Percentiles rank a stretch among this genome's conserved stretches.
These are phyloP conservation scores for Aphanocladium album DNA, from an alignment of 2,329 filamentous ascomycete genomes.

Conservation along the genomic window DNA sequence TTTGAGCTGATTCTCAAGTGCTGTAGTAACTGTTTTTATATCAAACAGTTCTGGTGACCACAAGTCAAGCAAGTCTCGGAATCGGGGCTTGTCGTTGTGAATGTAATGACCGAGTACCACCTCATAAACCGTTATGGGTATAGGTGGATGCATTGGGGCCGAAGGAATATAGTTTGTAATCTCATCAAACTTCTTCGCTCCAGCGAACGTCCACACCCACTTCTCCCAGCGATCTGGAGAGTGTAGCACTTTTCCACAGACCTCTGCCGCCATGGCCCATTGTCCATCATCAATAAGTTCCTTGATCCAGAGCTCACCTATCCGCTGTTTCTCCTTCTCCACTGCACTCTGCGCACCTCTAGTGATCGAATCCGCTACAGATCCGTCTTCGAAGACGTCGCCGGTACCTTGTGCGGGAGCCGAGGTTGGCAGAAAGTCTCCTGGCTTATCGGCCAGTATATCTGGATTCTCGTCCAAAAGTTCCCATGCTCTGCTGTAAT, in stretches of 20 bases:
- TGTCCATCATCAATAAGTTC: slow-evolving; percentile 70
- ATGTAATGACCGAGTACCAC: slow-evolving; percentile 87
- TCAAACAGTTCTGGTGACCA: slow-evolving; percentile 87
- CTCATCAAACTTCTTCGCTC: slow-evolving; percentile 80
- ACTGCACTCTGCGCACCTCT: slow-evolving; percentile 57
- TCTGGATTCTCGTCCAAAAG: slow-evolving; percentile 86
- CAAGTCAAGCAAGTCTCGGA: slow-evolving; percentile 72
- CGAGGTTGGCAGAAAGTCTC: slow-evolving; percentile 29
- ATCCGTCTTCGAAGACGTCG: slow-evolving; percentile 70
- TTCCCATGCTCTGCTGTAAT: slow-evolving; percentile 83
- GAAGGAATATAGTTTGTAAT: slow-evolving; percentile 81
- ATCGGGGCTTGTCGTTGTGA: slow-evolving; percentile 65
- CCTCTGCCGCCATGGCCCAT: slow-evolving; percentile 72
- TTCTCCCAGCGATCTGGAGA: slow-evolving; percentile 85
- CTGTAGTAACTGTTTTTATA: slow-evolving; percentile 66
- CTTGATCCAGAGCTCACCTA: slow-evolving; percentile 90
- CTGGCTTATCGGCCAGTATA: slow-evolving; percentile 43
- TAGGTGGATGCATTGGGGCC: slow-evolving; percentile 68
- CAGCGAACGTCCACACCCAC: slow-evolving; percentile 90
- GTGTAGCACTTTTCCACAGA: slow-evolving; percentile 77
- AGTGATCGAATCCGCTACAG: slow-evolving; percentile 52
- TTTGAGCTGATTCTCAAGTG: slow-evolving; percentile 76
- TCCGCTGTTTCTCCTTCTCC: slow-evolving; percentile 81
- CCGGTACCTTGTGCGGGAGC: slow-evolving; percentile 35
- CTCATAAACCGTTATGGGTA: slow-evolving; percentile 82